Percentiles rank a stretch among this genome's conserved stretches.
phyloP scores from a whole-genome alignment of 768 basidiomycete species.

The Chalciporus chontae region DNA sequence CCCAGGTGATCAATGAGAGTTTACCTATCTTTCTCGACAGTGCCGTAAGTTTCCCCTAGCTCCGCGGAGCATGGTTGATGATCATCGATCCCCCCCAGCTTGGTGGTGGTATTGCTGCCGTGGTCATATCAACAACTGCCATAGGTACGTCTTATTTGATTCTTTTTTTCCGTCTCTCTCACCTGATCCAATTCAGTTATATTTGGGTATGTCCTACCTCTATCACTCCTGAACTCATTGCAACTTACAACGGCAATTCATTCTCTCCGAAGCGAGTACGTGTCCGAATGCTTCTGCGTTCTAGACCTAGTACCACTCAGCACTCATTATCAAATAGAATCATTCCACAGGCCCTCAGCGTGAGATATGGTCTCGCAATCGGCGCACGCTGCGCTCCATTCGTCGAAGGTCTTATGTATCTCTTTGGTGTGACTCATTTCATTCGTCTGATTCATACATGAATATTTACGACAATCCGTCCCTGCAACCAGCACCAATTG shows the following conservation, averaged over 20 bases:
- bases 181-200: conserved; percentile 48
- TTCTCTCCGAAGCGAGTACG: conserved; percentile 35
- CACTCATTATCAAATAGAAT: conserved; percentile 38
- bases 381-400: conserved; percentile 77
- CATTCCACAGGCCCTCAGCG: conserved; percentile 71
- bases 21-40: conserved; percentile 80
- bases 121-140: conserved; percentile 70
- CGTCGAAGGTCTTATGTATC: conserved; percentile 70
- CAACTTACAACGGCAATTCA: background rate
- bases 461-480: background rate
- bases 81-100: conserved; percentile 35
- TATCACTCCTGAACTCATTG: conserved; percentile 4
- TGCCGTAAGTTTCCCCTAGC: conserved; percentile 58
- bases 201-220: conserved; percentile 58
- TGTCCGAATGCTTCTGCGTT: background rate
- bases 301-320: background rate
- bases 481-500: conserved; percentile 61
- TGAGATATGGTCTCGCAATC: conserved; percentile 74
- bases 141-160: conserved; percentile 35
- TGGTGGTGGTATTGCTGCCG: conserved; percentile 71
- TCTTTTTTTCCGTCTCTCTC: background rate
- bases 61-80: conserved; percentile 58
- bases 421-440: conserved; percentile 35
- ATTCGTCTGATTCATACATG: conserved; percentile 1
- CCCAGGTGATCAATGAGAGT: conserved; percentile 78